phyloP scores from a whole-genome alignment of 768 basidiomycete genomes.

The Russula vinacea region DNA sequence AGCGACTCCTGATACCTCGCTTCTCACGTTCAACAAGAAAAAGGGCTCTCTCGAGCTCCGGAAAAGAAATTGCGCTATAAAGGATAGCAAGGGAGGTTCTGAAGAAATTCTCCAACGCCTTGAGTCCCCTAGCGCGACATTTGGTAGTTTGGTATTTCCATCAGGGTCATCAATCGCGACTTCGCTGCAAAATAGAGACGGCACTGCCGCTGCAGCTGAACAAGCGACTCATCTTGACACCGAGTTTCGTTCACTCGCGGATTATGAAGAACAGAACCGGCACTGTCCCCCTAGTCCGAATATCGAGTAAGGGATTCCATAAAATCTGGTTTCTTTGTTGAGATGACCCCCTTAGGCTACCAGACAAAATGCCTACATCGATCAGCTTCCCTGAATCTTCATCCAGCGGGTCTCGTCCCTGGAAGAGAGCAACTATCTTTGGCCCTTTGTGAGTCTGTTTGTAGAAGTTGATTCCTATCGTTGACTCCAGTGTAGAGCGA shows the following conservation, averaged over 20 bases:
- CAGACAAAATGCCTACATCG: conserved; percentile 26
- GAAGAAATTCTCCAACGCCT: conserved; percentile 21
- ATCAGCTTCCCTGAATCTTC: conserved; percentile 21
- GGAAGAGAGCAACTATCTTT: conserved; percentile 28
- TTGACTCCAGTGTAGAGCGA: conserved; percentile 18
- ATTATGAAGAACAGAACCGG: conserved; percentile 13
- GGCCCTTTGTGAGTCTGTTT: conserved; percentile 28
- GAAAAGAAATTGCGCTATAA: conserved; percentile 6
- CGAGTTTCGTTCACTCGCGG: background rate
- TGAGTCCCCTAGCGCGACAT: conserved; percentile 14
- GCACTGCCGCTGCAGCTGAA: conserved; percentile 1
- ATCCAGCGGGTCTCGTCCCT: conserved; percentile 15
- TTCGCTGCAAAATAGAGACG: background rate
- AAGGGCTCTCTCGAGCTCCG: conserved; percentile 19
- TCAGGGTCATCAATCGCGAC: conserved; percentile 9
- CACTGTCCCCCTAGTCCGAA: conserved; percentile 13
- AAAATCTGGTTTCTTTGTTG: background rate
- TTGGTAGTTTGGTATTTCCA: background rate
- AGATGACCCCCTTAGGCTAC: conserved; percentile 18
- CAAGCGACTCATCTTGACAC: background rate
- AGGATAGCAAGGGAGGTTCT: conserved; percentile 9
- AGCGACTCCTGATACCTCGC: background rate
- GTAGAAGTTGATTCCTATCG: background rate
- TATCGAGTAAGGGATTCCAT: conserved; percentile 7
- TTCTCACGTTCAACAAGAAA: conserved; percentile 11